Base-by-base conservation (phyloP, 2,329 filamentous ascomycete genomes). In the Diplodia sapinea region DNA sequence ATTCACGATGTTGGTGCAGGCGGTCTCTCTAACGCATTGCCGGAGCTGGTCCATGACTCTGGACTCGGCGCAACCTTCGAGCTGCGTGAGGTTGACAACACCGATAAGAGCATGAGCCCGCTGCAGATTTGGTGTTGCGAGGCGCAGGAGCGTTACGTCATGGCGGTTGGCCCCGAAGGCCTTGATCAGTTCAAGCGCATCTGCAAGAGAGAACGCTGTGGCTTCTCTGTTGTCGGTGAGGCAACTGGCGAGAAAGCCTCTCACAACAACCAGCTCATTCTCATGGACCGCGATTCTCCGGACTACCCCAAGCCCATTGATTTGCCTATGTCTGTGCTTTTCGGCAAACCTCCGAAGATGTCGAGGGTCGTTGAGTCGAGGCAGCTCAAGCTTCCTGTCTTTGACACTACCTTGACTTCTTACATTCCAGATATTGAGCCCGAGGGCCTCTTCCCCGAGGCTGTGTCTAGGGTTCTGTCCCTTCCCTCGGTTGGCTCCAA, bases 101-200 rank as follows among this genome's bases (percentile, higher is more conserved):
- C 92, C 2, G 95, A 98, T 79, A 88, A 85, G 71, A 91, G 92
- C 76, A 94, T 99, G 91, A 97, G 92, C 74, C 95, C 95, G 23
- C 87, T 99, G 68, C 92, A 98, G 77, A 97, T 99, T 56, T 98
- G 94, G 94, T 97, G 95, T 79, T 96, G 94, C 73, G 94, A 98
- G 78, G 93, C 95, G 0, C 95, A 99, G 77, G 95, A 99, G 80
- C 87, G 95, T 77, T 99, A 99, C 74, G 95, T 99, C 8, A 83
- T 99, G 73, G 89, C 96, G 9, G 88, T 99, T 70, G 93, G 94
- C 69, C 87, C 88, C 63, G 90, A 95, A 23, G 86, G 89, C 65
- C 86, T 98, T 74, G 93, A 94, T 73, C 82, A 83, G 26, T 91
- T 91, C 79, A 86, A 84, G 71, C 81, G 89, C 80, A 84, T 99